Base-by-base conservation (phyloP, 352 stramenopile species). In the Globisporangium irregulare region DNA sequence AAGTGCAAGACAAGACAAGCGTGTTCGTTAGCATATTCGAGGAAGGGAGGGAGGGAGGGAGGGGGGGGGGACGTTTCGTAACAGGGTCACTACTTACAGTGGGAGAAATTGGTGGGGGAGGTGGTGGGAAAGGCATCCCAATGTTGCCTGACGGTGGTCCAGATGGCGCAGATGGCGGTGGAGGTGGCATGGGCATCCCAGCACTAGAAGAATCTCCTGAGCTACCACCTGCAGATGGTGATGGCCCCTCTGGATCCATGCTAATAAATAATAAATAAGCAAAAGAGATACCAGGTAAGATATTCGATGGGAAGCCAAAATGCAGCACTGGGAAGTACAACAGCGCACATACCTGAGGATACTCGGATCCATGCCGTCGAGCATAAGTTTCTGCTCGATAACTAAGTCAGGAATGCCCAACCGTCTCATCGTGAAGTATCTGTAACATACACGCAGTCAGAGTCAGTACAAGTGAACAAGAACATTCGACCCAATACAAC, bases 241-340 rank as follows among this genome's bases (percentile, higher is more conserved):
- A 93, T 1, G 87, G 85, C 18, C 87, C 85, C 59, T 94, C 84
- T 7, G 85, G 85, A 62, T 94, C 85, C 84, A 94, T 91, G n/a
- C 77, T 91, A 55, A 48, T 5, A 48, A 18, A 48, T 48, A 43
- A 12, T 3, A 29, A 29, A 27, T 48, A 32, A 32, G 29, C 29
- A 51, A 38, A 60, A 43, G 22, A 64, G 29, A 32, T 32, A 7
- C 29, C 29, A 32, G 29, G 29, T 32, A 32, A 32, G 29, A 32
- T 2, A 32, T 4, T 32, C 29, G 29, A 32, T 32, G 29, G 29
- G 4, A 32, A 32, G 29, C 29, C 29, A 32, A 32, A 32, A 32
- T 32, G 4, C 29, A 32, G 29, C 29, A 32, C 2, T 32, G 29
- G 29, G 29, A 32, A 32, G 29, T 8, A 32, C 29, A 32, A 32